These are phyloP conservation scores for Ogataea angusta DNA, from an alignment of 805 yeast species.

Conservation along the genomic window DNA sequence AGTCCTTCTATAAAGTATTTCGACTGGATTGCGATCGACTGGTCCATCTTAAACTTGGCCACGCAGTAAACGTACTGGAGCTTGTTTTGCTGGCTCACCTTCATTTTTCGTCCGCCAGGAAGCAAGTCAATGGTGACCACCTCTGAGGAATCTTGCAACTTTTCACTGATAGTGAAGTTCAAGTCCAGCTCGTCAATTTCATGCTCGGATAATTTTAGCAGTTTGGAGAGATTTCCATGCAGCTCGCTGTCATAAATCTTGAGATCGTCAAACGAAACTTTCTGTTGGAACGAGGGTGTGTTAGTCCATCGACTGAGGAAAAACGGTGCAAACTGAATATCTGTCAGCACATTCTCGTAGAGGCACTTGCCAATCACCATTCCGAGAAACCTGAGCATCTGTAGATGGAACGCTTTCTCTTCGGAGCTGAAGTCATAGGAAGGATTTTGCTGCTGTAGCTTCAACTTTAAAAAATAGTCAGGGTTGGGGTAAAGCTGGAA, in stretches of 20 bases:
- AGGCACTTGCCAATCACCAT: slow-evolving; percentile 84
- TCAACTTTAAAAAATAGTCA: slow-evolving; percentile 31
- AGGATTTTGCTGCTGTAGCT: slow-evolving; percentile 25
- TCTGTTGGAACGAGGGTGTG: slow-evolving; percentile 28
- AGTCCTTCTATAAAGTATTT: slow-evolving; percentile 68
- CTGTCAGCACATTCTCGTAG: slow-evolving; percentile 77
- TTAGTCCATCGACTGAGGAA: slow-evolving; percentile 65
- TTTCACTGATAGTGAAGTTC: slow-evolving; percentile 61
- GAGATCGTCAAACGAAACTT: slow-evolving; percentile 76
- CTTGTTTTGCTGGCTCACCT: slow-evolving; percentile 60
- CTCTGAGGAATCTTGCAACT: slow-evolving; percentile 32
- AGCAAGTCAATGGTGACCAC: slow-evolving; percentile 52
- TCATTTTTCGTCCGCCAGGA: slow-evolving; percentile 52
- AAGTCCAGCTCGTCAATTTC: slow-evolving; percentile 61
- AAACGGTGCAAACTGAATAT: slow-evolving; percentile 81
- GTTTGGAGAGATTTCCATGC: slow-evolving; percentile 59
- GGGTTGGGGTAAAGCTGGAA: slow-evolving; percentile 78
- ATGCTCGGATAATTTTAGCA: slow-evolving; percentile 50
- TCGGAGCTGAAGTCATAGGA: slow-evolving; percentile 26
- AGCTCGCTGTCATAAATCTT: slow-evolving; percentile 65
- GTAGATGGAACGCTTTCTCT: slow-evolving; percentile 22
- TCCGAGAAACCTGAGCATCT: slow-evolving; percentile 64
- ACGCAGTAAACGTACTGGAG: slow-evolving; percentile 72
- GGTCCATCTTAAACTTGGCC: slow-evolving; percentile 76
- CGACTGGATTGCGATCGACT: slow-evolving; percentile 55